Percentiles rank a stretch among this genome's conserved stretches.
Evolutionary conservation across 768 basidiomycete species (phyloP).

Genomic region (Boletales sp.): DNA sequence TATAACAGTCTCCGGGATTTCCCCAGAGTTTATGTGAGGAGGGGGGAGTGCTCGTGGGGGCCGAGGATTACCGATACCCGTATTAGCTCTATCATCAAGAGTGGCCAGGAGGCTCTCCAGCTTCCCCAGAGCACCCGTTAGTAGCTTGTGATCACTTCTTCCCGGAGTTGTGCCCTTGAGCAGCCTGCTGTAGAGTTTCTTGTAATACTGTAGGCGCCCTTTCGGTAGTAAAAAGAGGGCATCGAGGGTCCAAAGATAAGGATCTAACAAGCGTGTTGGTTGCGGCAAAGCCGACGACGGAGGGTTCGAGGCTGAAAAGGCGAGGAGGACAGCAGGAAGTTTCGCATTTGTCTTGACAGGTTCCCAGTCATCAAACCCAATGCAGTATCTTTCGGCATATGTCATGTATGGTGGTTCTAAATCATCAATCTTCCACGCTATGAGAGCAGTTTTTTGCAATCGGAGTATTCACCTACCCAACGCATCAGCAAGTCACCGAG

Average conservation of each 20-base stretch:
- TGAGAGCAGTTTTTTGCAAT: conserved; percentile 16
- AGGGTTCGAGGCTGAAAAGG: conserved; percentile 64
- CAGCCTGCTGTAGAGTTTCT: conserved; percentile 81
- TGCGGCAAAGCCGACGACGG: conserved; percentile 44
- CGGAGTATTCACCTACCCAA: conserved; percentile 64
- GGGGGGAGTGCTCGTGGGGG: not conserved
- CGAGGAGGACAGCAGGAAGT: conserved; percentile 60
- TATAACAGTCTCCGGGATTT: not conserved
- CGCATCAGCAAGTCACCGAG: conserved; percentile 94
- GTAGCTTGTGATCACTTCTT: conserved; percentile 77
- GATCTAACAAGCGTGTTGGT: conserved; percentile 33
- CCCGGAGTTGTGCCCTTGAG: conserved; percentile 85
- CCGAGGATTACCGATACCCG: conserved; percentile 21
- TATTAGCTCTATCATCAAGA: conserved; percentile 55
- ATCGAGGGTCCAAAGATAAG: conserved; percentile 77
- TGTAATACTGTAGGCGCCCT: conserved; percentile 84
- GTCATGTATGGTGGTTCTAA: conserved; percentile 80
- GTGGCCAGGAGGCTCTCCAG: conserved; percentile 69
- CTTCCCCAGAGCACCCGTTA: conserved; percentile 76
- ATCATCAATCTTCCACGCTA: conserved; percentile 73
- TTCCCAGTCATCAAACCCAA: conserved; percentile 82
- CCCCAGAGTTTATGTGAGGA: not conserved
- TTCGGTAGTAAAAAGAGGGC: conserved; percentile 84
- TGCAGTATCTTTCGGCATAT: conserved; percentile 68
- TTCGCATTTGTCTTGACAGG: conserved; percentile 75